Percentiles rank a stretch among this genome's conserved stretches.
These are phyloP conservation scores for Phytophthora idaei DNA, from an alignment of 352 stramenopile species.

Conservation along the genomic window DNA sequence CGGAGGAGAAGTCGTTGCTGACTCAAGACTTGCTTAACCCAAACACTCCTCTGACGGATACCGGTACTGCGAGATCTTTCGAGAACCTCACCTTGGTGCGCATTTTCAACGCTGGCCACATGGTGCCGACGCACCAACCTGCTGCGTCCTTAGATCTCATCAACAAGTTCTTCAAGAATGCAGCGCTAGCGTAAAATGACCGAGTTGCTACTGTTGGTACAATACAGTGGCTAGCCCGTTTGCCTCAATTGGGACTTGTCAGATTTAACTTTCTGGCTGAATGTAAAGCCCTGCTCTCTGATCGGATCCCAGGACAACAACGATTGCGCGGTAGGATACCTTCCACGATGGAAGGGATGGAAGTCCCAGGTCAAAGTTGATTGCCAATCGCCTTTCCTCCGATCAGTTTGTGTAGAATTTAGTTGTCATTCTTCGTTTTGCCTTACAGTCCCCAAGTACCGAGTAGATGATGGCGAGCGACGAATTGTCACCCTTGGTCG, in stretches of 20 bases:
- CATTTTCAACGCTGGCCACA: constrained; percentile 61
- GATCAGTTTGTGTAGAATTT: constrained; percentile 9
- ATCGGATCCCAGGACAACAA: too few species aligned
- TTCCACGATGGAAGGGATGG: too few species aligned
- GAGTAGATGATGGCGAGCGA: constrained; percentile 13
- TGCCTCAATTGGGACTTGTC: too few species aligned
- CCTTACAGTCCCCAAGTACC: background rate
- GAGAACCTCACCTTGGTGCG: constrained; percentile 54
- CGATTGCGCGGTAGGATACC: too few species aligned
- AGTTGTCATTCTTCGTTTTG: constrained; percentile 11
- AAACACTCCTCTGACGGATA: constrained; percentile 5
- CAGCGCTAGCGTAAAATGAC: constrained; percentile 14
- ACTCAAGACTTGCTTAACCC: constrained; percentile 27
- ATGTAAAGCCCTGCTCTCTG: too few species aligned
- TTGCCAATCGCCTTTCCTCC: constrained; percentile 27
- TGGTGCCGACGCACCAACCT: constrained; percentile 63
- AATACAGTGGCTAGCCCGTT: too few species aligned
- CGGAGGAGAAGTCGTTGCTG: constrained; percentile 36
- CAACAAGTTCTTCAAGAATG: constrained; percentile 62
- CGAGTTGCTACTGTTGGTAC: background rate
- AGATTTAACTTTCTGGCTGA: too few species aligned
- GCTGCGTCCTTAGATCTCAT: constrained; percentile 52
- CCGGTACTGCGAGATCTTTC: constrained; percentile 42
- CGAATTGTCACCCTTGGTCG: constrained; percentile 33
- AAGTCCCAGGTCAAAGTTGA: background rate